Base-by-base conservation (phyloP, 768 basidiomycete genomes). In the Tricholoma terreum region DNA sequence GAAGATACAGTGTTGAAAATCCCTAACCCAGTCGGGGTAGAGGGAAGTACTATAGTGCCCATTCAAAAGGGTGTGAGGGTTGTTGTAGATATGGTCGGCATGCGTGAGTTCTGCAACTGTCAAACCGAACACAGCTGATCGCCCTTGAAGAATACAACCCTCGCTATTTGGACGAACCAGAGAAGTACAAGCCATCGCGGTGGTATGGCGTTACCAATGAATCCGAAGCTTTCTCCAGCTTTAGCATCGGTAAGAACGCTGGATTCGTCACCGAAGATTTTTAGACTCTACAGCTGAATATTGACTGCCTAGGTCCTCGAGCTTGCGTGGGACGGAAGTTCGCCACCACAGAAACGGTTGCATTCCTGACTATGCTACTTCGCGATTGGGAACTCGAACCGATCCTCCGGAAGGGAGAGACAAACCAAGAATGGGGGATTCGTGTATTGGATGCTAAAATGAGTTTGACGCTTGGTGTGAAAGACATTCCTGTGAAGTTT, bases 321-420 rank as follows among this genome's bases (percentile, higher is more conserved):
- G 73, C 74, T 4, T 86, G 84, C 58, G 68, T 84, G 11, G 84
- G 84, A 4, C 71, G 80, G 27, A 81, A 77, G 58, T 86, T 86
- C 60, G 81, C 84, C 2, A 73, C 75, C 0, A 75, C 73, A 0
- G 83, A 86, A 62, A 73, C 75, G 1, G 75, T 85, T 15, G 77
- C 75, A 50, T 81, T 85, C 71, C 73, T 86, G 17, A 74, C 81
- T 1, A 67, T 74, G 62, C 62, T 85, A 7, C 66, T 84, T 19
- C 73, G 80, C 15, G 84, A 85, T 45, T 85, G 78, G 78, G 73
- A 68, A 27, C 64, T 86, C 10, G 76, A 80, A 51, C 80, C 82
- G 1, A 53, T 75, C n/a, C 64, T 84, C 24, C 61, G 68, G 12
- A 38, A 60, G 0, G 71, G 71, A 7, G 77, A 78, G 69, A 81